Percentiles rank a stretch among this genome's conserved stretches.
Conservation (phyloP, 2,329 filamentous ascomycete species). For the Pseudogymnoascus sp. region DNA sequence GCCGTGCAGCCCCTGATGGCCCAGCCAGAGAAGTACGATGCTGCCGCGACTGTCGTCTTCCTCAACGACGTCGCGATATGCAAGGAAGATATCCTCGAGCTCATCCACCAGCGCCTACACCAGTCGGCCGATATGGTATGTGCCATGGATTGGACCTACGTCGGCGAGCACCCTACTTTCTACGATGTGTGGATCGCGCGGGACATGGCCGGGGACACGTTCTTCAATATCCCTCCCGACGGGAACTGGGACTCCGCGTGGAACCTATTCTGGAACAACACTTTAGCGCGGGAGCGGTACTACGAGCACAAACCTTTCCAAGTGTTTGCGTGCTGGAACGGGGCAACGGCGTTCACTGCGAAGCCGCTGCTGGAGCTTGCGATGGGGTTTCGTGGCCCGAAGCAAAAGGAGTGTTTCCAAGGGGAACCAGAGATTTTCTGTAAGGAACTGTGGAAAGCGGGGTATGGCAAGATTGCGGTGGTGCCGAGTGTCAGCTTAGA, state of each 20-base stretch:
- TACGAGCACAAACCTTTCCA: slow-evolving; percentile 40
- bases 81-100: slow-evolving; percentile 47
- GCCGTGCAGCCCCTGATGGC: slow-evolving; percentile 38
- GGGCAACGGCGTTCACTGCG: slow-evolving; percentile 40
- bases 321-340: slow-evolving; percentile 55
- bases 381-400: slow-evolving; percentile 36
- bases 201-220: slow-evolving; percentile 42
- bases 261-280: slow-evolving; percentile 46
- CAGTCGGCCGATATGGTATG: slow-evolving; percentile 48
- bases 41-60: slow-evolving; percentile 38
- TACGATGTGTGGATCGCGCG: slow-evolving; percentile 51
- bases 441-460: slow-evolving; percentile 46
- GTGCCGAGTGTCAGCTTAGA: slow-evolving; percentile 47
- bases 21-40: slow-evolving; percentile 17
- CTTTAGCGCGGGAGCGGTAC: slow-evolving; percentile 28
- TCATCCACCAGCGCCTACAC: slow-evolving; percentile 38
- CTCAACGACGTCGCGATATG: slow-evolving; percentile 45
- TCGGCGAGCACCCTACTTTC: slow-evolving; percentile 38
- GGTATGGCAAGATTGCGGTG: slow-evolving; percentile 44
- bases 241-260: slow-evolving; percentile 40
- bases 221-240: slow-evolving; percentile 43
- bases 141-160: slow-evolving; percentile 48
- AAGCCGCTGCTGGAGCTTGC: slow-evolving; percentile 36
- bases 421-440: slow-evolving; percentile 48
- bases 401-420: slow-evolving; percentile 39